These are phyloP conservation scores for Eustoma russellianum DNA, from an alignment of 257 asterid genomes.

Conservation along the genomic window DNA sequence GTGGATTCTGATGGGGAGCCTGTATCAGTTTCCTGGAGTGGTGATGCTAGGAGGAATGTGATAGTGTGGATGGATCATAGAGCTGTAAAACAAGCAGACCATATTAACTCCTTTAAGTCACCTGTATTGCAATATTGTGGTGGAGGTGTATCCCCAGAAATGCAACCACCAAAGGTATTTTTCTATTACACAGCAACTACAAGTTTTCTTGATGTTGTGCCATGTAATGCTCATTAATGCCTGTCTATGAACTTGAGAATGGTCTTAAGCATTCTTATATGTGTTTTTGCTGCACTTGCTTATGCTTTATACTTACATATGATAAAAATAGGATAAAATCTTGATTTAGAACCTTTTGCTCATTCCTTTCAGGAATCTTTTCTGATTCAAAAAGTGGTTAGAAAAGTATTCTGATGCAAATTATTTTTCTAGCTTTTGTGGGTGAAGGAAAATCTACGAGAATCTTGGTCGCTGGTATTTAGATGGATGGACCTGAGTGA, in stretches of 20 bases:
- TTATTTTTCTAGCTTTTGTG: constrained; percentile 69
- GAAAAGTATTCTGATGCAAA: background rate
- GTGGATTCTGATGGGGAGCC: constrained; percentile 90
- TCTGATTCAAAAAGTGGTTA: background rate
- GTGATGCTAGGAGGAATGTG: constrained; percentile 82
- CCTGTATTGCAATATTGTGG: constrained; percentile 95
- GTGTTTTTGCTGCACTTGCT: background rate
- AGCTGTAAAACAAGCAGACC: constrained; percentile 89
- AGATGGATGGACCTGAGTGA: constrained; percentile 99
- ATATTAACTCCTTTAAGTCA: constrained; percentile 73
- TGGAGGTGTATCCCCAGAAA: constrained; percentile 92
- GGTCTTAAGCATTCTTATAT: background rate
- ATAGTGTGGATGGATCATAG: constrained; percentile 99
- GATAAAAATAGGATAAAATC: background rate
- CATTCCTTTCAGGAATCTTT: background rate
- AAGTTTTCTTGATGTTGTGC: background rate
- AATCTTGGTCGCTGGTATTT: constrained; percentile 87
- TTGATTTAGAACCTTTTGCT: background rate
- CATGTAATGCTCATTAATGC: background rate
- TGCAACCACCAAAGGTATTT: constrained; percentile 94
- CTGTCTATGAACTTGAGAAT: background rate
- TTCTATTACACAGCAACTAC: background rate
- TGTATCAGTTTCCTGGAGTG: constrained; percentile 87
- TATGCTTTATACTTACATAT: background rate
- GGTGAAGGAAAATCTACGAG: constrained; percentile 91